These are phyloP conservation scores for Theileria equi DNA, from an alignment of 169 alveolate genomes.

Conservation along the genomic window DNA sequence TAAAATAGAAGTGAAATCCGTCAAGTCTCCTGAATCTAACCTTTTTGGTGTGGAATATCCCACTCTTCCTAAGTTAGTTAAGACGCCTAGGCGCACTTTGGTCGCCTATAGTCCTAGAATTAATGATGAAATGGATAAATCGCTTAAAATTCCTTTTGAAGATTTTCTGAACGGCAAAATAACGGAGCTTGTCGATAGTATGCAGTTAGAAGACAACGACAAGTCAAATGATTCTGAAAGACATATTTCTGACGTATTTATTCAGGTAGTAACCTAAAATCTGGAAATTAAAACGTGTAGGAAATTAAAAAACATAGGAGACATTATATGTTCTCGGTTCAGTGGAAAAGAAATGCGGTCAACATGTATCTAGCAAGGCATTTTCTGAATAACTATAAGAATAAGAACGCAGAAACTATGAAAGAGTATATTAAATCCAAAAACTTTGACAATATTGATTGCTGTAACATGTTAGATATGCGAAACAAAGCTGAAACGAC, in stretches of 20 bases:
- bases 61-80: slow-evolving; percentile 47
- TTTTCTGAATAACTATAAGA: not conserved
- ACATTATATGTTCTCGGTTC: slow-evolving; percentile 37
- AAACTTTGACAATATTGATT: not conserved
- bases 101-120: slow-evolving; percentile 37
- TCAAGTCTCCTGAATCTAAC: not conserved
- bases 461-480: not conserved
- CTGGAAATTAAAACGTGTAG: slow-evolving; percentile 6
- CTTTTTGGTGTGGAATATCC: slow-evolving; percentile 34
- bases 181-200: slow-evolving; percentile 1
- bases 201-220: not conserved
- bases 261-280: not conserved
- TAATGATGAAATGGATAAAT: not conserved
- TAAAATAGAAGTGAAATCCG: not conserved
- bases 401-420: not conserved
- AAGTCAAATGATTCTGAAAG: not conserved
- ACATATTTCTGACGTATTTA: not conserved
- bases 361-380: slow-evolving; percentile 18
- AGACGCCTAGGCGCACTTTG: slow-evolving; percentile 50
- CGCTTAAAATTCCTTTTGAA: slow-evolving; percentile 17
- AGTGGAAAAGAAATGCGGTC: slow-evolving; percentile 62
- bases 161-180: slow-evolving; percentile 1
- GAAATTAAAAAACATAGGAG: slow-evolving; percentile 40
- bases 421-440: not conserved
- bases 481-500: too few relatives aligned